Evolutionary conservation across 1,284 basidiomycete genomes (phyloP).

Genomic region (Gomphus sp.): DNA sequence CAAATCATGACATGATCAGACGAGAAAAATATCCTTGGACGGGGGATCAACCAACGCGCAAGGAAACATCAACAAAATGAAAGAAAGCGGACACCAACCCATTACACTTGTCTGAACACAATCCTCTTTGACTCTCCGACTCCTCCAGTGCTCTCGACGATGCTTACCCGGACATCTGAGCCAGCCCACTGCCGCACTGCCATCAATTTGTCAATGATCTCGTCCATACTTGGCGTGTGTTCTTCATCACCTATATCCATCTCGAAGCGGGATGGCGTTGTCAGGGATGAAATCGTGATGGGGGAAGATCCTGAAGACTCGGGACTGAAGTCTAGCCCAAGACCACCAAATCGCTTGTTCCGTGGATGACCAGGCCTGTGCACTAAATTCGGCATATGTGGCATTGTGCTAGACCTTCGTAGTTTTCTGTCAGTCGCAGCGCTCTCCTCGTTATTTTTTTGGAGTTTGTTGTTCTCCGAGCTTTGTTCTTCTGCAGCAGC

Average conservation of each 20-base stretch:
- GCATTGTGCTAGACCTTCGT: constrained; percentile 19
- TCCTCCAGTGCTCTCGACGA: neutral
- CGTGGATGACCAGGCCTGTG: constrained; percentile 17
- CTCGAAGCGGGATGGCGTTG: constrained; percentile 14
- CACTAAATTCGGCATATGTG: constrained; percentile 16
- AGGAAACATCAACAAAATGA: neutral
- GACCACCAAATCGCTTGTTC: constrained; percentile 24
- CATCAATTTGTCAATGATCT: constrained; percentile 27
- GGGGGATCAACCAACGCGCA: neutral
- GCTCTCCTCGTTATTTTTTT: constrained; percentile 5
- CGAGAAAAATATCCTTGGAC: neutral
- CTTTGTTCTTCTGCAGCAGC: constrained; percentile 23
- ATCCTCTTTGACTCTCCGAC: neutral
- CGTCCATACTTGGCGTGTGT: constrained; percentile 24
- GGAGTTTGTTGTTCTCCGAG: constrained; percentile 21
- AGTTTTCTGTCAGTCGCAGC: constrained; percentile 3
- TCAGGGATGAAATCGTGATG: constrained; percentile 15
- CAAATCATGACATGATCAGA: neutral
- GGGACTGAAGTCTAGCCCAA: constrained; percentile 28
- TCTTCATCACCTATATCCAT: constrained; percentile 23
- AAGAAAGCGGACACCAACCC: neutral
- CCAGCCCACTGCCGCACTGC: constrained; percentile 1
- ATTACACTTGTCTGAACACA: neutral
- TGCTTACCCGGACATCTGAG: neutral
- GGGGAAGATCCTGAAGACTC: constrained; percentile 19